phyloP scores from a whole-genome alignment of 768 basidiomycete genomes.

The Boletellus ananas region DNA sequence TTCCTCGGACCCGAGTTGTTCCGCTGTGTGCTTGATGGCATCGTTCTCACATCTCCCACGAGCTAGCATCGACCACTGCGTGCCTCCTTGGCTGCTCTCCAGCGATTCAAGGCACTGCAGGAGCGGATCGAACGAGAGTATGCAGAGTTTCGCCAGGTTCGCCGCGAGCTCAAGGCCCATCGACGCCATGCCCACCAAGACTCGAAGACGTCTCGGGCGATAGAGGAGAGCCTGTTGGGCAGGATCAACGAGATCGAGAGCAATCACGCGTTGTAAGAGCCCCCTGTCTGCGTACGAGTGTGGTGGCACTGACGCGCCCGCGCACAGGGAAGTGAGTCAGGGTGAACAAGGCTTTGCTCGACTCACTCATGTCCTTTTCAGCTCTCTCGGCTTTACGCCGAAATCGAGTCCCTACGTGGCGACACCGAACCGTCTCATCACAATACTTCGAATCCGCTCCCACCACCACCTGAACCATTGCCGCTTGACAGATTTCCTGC shows the following conservation, averaged over 20 bases:
- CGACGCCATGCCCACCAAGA: constrained; percentile 31
- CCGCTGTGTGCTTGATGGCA: constrained; percentile 7
- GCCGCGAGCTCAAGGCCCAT: constrained; percentile 28
- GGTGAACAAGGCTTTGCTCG: constrained; percentile 6
- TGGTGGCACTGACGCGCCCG: constrained; percentile 10
- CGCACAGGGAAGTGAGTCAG: constrained; percentile 29
- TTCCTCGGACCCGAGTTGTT: constrained; percentile 19
- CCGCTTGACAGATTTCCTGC: constrained; percentile 42
- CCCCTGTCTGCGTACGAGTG: background rate
- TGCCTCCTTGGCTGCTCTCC: constrained; percentile 32
- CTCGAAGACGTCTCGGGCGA: constrained; percentile 32
- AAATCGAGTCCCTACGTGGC: constrained; percentile 36
- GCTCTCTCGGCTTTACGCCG: constrained; percentile 32
- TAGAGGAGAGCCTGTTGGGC: constrained; percentile 35
- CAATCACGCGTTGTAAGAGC: constrained; percentile 25
- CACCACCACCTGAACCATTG: constrained; percentile 53
- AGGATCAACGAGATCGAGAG: constrained; percentile 33
- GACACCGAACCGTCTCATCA: constrained; percentile 28
- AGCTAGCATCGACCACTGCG: constrained; percentile 33
- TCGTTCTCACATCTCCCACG: constrained; percentile 21
- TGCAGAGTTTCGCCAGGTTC: constrained; percentile 30
- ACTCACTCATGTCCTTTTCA: constrained; percentile 22
- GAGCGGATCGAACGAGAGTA: constrained; percentile 31
- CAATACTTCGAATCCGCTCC: constrained; percentile 47
- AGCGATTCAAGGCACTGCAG: constrained; percentile 38